Conservation (phyloP, 2,329 filamentous ascomycete genomes). For the Fusarium palustre region DNA sequence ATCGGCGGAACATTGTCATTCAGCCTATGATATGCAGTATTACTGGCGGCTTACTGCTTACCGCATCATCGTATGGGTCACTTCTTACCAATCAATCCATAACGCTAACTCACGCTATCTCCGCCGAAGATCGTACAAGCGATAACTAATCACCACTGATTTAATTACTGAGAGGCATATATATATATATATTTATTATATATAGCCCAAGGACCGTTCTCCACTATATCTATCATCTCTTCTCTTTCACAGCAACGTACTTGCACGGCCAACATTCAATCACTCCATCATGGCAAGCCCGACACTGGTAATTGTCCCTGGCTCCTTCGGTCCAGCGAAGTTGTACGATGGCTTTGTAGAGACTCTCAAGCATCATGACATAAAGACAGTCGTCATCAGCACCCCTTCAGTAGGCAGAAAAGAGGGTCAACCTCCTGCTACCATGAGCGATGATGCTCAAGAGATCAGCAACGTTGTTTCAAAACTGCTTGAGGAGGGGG, state of each 20-base stretch:
- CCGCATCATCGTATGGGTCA: neutral
- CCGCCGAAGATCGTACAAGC: neutral
- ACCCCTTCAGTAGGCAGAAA: slow-evolving; percentile 21
- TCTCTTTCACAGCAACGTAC: neutral
- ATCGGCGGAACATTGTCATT: neutral
- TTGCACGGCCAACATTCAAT: neutral
- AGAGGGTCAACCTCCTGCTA: neutral
- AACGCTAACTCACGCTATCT: neutral
- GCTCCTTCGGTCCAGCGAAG: slow-evolving; percentile 17
- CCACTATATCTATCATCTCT: fast-evolving
- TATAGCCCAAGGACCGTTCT: fast-evolving
- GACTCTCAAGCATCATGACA: neutral
- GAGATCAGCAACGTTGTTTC: slow-evolving; percentile 14
- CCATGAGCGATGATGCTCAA: slow-evolving; percentile 24
- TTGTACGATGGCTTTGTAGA: slow-evolving; percentile 17
- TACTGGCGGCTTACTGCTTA: neutral
- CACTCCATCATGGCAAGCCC: neutral
- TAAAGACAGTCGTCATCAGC: slow-evolving; percentile 3
- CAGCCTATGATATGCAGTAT: neutral
- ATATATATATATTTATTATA: neutral
- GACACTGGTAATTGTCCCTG: slow-evolving; percentile 16
- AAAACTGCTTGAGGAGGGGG: slow-evolving; percentile 3
- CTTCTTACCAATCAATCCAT: neutral
- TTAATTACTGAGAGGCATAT: no score
- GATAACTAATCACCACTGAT: neutral